Conservation (phyloP, 1,284 basidiomycete genomes). For the Pholiota adiposa region DNA sequence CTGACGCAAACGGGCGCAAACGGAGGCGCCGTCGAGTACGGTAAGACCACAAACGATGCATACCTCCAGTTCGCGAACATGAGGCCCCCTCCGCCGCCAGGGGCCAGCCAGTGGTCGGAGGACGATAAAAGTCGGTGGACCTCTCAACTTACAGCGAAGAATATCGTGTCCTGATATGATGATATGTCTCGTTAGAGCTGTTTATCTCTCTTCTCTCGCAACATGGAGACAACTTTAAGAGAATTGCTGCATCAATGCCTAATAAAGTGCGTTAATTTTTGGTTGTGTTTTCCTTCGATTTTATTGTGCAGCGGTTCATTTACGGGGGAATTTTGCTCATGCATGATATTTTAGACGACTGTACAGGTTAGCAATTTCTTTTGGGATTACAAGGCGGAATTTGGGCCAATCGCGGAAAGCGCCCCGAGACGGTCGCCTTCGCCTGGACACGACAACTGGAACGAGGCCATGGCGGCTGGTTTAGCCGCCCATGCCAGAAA, state of each 20-base stretch:
- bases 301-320: background rate
- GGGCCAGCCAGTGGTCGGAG: conserved; percentile 51
- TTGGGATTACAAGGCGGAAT: conserved; percentile 35
- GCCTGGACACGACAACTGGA: conserved; percentile 24
- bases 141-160: conserved; percentile 12
- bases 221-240: conserved; percentile 78
- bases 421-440: conserved; percentile 37
- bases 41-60: conserved; percentile 34
- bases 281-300: conserved; percentile 6
- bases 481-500: background rate
- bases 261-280: conserved; percentile 58
- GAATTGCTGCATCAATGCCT: conserved; percentile 74
- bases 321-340: conserved; percentile 11
- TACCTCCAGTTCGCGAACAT: background rate
- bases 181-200: conserved; percentile 43
- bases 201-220: conserved; percentile 69
- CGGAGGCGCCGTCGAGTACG: conserved; percentile 31
- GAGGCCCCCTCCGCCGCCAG: conserved; percentile 12
- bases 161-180: conserved; percentile 23
- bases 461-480: background rate
- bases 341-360: conserved; percentile 53
- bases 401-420: conserved; percentile 43
- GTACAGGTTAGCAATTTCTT: conserved; percentile 79
- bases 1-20: background rate
- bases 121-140: conserved; percentile 58